These are phyloP conservation scores for Jatropha curcas DNA, from an alignment of 345 rosid species.

Conservation along the genomic window DNA sequence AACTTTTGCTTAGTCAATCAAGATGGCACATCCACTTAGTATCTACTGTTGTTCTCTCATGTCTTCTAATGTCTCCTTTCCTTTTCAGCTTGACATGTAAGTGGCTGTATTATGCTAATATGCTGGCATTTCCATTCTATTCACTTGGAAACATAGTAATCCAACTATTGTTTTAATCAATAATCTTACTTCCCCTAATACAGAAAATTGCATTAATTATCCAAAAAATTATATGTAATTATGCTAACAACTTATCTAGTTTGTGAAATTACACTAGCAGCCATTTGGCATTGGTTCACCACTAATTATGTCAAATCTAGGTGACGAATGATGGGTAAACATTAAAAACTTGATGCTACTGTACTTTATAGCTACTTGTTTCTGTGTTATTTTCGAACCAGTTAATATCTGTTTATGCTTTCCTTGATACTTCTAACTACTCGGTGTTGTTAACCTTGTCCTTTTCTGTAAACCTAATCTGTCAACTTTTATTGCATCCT, in stretches of 20 bases:
- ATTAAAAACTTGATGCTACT: not conserved
- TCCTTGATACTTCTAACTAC: not conserved
- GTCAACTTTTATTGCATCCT: not conserved
- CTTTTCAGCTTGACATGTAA: too few species aligned
- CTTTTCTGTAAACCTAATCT: not conserved
- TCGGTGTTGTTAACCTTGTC: not conserved
- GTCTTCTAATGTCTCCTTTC: too few species aligned
- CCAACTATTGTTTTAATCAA: too few species aligned
- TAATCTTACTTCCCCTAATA: too few species aligned
- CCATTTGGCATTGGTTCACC: not conserved
- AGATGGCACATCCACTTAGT: too few species aligned
- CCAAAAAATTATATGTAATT: not conserved
- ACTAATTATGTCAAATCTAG: not conserved
- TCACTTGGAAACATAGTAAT: too few species aligned
- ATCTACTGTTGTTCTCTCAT: too few species aligned
- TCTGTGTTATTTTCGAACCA: not conserved
- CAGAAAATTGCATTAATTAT: not conserved
- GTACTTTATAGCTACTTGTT: not conserved
- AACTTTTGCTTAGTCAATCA: too few species aligned
- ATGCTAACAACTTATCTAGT: not conserved
- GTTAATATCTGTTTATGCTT: not conserved
- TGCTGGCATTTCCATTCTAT: too few species aligned
- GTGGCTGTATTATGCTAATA: too few species aligned
- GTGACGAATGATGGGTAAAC: not conserved
- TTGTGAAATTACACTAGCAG: not conserved